Evolutionary conservation across 2,329 filamentous ascomycete genomes (phyloP).

Genomic region (Xylariaceae sp.): DNA sequence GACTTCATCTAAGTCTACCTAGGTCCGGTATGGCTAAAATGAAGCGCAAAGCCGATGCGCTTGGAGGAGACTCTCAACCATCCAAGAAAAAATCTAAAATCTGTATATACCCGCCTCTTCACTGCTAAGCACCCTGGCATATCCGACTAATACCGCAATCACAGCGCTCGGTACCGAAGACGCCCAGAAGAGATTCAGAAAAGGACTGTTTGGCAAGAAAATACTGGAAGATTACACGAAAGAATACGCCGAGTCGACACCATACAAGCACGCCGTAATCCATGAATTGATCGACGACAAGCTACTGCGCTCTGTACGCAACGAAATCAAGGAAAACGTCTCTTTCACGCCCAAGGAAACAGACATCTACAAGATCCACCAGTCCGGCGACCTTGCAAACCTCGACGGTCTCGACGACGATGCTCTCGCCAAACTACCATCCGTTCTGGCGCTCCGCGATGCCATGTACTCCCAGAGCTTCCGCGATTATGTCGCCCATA

Average conservation of each 20-base stretch:
- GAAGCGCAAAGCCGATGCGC: slow-evolving; percentile 58
- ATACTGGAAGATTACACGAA: slow-evolving; percentile 56
- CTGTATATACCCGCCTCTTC: slow-evolving; percentile 27
- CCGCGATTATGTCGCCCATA: slow-evolving; percentile 79
- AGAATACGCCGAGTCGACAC: slow-evolving; percentile 60
- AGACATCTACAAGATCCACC: slow-evolving; percentile 99
- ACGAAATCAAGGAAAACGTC: slow-evolving; percentile 85
- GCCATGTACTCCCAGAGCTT: slow-evolving; percentile 89
- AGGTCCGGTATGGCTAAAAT: slow-evolving; percentile 40
- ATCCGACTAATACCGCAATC: slow-evolving; percentile 10
- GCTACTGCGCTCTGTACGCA: slow-evolving; percentile 80
- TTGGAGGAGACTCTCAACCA: slow-evolving; percentile 39
- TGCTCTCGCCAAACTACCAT: slow-evolving; percentile 80
- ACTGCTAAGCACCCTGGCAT: too few species aligned
- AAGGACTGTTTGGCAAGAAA: slow-evolving; percentile 59
- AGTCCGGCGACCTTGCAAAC: slow-evolving; percentile 95
- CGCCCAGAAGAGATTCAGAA: slow-evolving; percentile 57
- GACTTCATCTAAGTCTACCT: too few species aligned
- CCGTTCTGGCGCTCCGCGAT: slow-evolving; percentile 86
- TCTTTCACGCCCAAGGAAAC: slow-evolving; percentile 98
- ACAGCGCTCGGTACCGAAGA: slow-evolving; percentile 46
- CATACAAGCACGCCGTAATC: slow-evolving; percentile 93
- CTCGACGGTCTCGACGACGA: slow-evolving; percentile 88
- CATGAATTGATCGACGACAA: slow-evolving; percentile 71
- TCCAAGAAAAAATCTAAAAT: slow-evolving; percentile 50